Evolutionary conservation across 768 basidiomycete species (phyloP), one percentile per base, ranked within the genome.

Genomic region (Kwoniella mangroviensis): DNA sequence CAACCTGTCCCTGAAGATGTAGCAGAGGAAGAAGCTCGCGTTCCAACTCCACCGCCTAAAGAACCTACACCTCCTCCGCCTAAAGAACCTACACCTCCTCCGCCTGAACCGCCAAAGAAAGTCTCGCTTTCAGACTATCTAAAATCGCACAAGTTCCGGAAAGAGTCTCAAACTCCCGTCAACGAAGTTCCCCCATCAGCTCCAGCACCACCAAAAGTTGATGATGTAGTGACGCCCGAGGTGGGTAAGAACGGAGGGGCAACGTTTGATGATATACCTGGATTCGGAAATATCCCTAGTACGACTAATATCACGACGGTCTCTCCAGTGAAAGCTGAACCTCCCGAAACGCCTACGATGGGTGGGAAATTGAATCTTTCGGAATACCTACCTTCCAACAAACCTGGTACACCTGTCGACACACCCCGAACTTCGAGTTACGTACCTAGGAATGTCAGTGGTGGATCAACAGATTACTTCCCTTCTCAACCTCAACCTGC

Each of bases 101-200:
- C 73, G 17, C 71, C 74, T 11, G 71, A 73, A 34, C 75, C 74
- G 21, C 69, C 71, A 6, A 76, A 76, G 68, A 77, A 77, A 49
- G 74, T 80, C 15, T 72, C 76, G 9, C 34, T 80, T 1, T 65
- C 75, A 0, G 79, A 80, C n/a, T 80, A 73, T 42, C 62, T 80
- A 19, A 75, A 76, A 42, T 73, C 52, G 21, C 66, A 71, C 56
- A 77, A 75, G 57, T 61, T 79, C 52, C 49, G 72, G 42, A 77
- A 76, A 65, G 76, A 77, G 41, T 55, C 59, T 15, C 60, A 67
- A 55, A 56, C 70, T 22, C 58, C 63, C 34, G 19, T 52, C 26
- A 63, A 19, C 34, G 65, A 66, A 40, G 45, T 49, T 2, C 42
- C 51, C 3, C 63, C 63, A 17, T 42, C n/a, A 49, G 40, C 4